Evolutionary conservation across 345 rosid genomes (phyloP), one percentile per base, ranked within the genome.

Genomic region (Brassica nigra): DNA sequence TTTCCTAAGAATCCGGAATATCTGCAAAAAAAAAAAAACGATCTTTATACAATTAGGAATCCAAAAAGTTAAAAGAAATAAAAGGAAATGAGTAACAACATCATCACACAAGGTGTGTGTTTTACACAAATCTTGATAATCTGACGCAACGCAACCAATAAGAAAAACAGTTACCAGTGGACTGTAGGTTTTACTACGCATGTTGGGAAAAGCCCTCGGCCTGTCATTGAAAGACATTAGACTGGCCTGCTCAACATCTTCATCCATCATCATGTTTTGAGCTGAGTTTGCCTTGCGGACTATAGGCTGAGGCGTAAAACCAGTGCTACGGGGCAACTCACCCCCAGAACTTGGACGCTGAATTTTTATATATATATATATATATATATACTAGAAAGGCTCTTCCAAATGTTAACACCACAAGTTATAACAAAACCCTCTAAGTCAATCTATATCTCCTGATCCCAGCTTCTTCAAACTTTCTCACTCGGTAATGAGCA

Each of bases 121-220:
- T 61, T 42, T 9, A 49, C n/a, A 77, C 42, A 27, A 70, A 52
- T 30, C n/a, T 29, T 1, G 20, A 30, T 59, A 73, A 42, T 73
- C 73, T 59, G 68, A 66, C 3, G 68, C 73, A 58, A 33, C 9
- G 68, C 73, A 58, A 33, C 9, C 62, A 52, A 62, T 8, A 29
- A 61, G 70, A 68, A 72, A 59, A 47, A 3, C 55, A 49, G 18
- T 49, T 4, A 91, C 99, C 88, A 84, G 59, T 16, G 97, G 97
- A 33, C 86, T 84, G 77, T 93, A 90, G 10, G 97, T 79, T 86
- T 92, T 95, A 68, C 80, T 86, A 31, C 97, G 92, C 99, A 93
- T 91, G 83, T 70, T 88, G 67, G 99, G 99, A 79, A 95, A 95
- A 14, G 87, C 86, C 89, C 98, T 91, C 0, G 89, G 90, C 87